Evolutionary conservation across 352 stramenopile species (phyloP).

Genomic region (Peronospora farinosa): DNA sequence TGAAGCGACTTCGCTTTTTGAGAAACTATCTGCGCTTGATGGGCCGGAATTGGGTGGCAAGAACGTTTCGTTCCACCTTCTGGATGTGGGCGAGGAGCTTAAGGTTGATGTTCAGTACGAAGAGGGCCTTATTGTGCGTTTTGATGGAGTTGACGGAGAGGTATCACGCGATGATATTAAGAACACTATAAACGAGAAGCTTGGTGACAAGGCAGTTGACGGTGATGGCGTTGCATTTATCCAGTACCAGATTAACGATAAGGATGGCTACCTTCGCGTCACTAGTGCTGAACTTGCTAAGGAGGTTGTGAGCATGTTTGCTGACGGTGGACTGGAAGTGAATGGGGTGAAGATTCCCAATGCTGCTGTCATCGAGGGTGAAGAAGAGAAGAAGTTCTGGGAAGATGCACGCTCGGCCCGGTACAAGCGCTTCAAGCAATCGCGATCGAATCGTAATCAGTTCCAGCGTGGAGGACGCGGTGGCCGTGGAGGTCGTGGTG

Average conservation of each 20-base stretch:
- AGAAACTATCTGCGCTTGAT: slow-evolving; percentile 60
- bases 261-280: slow-evolving; percentile 61
- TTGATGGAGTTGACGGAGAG: slow-evolving; percentile 69
- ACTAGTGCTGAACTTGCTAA: slow-evolving; percentile 50
- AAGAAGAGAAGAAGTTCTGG: slow-evolving; percentile 85
- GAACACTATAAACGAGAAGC: slow-evolving; percentile 76
- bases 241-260: slow-evolving; percentile 78
- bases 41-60: slow-evolving; percentile 60
- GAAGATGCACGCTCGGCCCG: slow-evolving; percentile 62
- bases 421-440: slow-evolving; percentile 74
- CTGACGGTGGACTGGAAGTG: slow-evolving; percentile 53
- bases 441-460: slow-evolving; percentile 66
- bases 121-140: slow-evolving; percentile 79
- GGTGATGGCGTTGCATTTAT: slow-evolving; percentile 74
- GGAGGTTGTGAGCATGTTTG: slow-evolving; percentile 60
- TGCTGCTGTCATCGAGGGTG: slow-evolving; percentile 54
- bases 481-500: slow-evolving; percentile 31
- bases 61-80: slow-evolving; percentile 71
- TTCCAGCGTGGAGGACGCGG: slow-evolving; percentile 32
- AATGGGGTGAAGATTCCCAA: slow-evolving; percentile 59
- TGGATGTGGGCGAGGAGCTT: slow-evolving; percentile 61
- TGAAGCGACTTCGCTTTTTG: slow-evolving; percentile 51
- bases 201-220: slow-evolving; percentile 57
- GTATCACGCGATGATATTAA: slow-evolving; percentile 86
- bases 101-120: slow-evolving; percentile 79